Conservation (phyloP, 768 basidiomycete species). For the Boletus subparvulus region DNA sequence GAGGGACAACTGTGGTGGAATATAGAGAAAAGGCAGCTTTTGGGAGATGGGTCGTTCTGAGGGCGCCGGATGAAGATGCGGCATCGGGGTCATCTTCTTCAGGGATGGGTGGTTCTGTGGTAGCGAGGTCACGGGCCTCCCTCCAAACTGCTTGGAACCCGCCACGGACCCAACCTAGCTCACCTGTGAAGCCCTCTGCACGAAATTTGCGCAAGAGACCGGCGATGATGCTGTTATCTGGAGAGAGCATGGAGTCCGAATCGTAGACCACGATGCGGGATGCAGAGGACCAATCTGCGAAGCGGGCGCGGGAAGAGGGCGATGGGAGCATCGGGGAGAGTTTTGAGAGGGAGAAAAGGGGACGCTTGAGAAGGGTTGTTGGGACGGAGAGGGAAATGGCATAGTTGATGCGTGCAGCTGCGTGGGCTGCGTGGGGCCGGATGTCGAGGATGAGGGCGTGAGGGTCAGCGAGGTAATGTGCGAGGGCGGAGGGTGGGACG, state of each 20-base stretch:
- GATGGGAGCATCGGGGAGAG: constrained; percentile 81
- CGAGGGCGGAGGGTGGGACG: constrained; percentile 32
- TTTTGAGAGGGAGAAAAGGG: constrained; percentile 76
- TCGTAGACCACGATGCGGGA: constrained; percentile 81
- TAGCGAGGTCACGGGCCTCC: constrained; percentile 52
- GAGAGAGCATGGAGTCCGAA: constrained; percentile 62
- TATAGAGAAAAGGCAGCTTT: constrained; percentile 61
- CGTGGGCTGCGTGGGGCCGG: constrained; percentile 75
- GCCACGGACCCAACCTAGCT: constrained; percentile 77
- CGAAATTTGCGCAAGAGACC: constrained; percentile 78
- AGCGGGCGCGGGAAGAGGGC: constrained; percentile 51
- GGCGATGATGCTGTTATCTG: constrained; percentile 64
- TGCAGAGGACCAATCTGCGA: constrained; percentile 58
- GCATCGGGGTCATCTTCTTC: constrained; percentile 51
- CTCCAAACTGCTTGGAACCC: constrained; percentile 75
- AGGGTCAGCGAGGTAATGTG: constrained; percentile 33
- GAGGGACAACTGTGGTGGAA: constrained; percentile 36
- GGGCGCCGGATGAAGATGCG: constrained; percentile 23
- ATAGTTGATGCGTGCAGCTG: constrained; percentile 59
- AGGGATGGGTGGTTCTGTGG: constrained; percentile 46
- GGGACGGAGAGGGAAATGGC: constrained; percentile 89
- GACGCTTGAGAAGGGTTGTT: constrained; percentile 90
- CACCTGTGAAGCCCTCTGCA: constrained; percentile 55
- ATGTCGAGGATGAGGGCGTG: constrained; percentile 79
- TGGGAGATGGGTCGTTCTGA: constrained; percentile 61